Evolutionary conservation across 1,284 basidiomycete genomes (phyloP).

Genomic region (Leccinum subrobustum): DNA sequence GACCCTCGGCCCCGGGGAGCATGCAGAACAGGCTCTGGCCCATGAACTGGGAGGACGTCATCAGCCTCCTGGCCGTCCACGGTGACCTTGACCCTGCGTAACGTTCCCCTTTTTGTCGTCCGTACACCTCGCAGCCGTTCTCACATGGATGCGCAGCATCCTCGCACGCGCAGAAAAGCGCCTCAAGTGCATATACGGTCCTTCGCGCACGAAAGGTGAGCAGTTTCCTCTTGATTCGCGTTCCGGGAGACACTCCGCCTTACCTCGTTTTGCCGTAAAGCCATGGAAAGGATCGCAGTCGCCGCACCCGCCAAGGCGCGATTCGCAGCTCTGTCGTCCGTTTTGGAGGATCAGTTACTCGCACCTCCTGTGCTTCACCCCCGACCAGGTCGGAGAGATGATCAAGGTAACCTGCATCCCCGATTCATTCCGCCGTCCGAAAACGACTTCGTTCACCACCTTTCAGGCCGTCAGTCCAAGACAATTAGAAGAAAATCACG

Average conservation of each 20-base stretch:
- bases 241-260: not conserved
- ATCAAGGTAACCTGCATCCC: conserved; percentile 2
- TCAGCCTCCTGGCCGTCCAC: conserved; percentile 23
- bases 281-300: conserved; percentile 7
- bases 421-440: not conserved
- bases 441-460: not conserved
- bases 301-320: conserved; percentile 13
- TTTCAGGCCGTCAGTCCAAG: conserved; percentile 1
- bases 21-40: conserved; percentile 34
- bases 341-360: conserved; percentile 20
- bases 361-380: conserved; percentile 10
- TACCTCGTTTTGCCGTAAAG: conserved; percentile 7
- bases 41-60: conserved; percentile 34
- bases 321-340: conserved; percentile 5
- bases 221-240: not conserved
- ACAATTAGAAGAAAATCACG: conserved; percentile 1
- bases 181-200: conserved; percentile 26
- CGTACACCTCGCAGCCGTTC: not conserved
- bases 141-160: conserved; percentile 19
- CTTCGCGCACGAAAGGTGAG: conserved; percentile 18
- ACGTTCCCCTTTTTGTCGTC: not conserved
- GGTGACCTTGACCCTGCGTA: conserved; percentile 21
- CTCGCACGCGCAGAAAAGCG: conserved; percentile 23
- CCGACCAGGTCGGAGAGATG: conserved; percentile 16
- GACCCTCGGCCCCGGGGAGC: conserved; percentile 30